phyloP scores from a whole-genome alignment of 1,139 yeast species.

The Yamadazyma siamensis region DNA sequence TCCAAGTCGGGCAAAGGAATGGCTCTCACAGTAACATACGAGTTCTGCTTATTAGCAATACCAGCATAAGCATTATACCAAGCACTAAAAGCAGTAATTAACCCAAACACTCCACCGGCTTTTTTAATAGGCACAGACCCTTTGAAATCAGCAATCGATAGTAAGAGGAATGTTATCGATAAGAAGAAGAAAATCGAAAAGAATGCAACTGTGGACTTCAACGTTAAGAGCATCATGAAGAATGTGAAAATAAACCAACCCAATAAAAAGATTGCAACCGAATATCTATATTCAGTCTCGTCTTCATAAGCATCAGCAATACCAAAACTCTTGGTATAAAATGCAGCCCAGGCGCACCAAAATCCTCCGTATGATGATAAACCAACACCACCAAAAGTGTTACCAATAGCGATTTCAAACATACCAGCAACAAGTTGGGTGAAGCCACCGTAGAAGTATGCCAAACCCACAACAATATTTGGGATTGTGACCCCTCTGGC shows the following conservation, averaged over 20 bases:
- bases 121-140: conserved; percentile 32
- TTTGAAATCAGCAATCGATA: conserved; percentile 55
- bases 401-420: conserved; percentile 74
- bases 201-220: conserved; percentile 79
- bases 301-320: conserved; percentile 56
- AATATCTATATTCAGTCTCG: conserved; percentile 32
- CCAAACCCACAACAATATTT: conserved; percentile 55
- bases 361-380: conserved; percentile 82
- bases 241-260: conserved; percentile 83
- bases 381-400: conserved; percentile 90
- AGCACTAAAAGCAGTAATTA: conserved; percentile 75
- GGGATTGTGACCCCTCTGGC: conserved; percentile 35
- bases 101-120: conserved; percentile 81
- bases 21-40: conserved; percentile 59
- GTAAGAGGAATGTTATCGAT: conserved; percentile 62
- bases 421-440: conserved; percentile 73
- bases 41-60: conserved; percentile 68
- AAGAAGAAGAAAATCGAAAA: conserved; percentile 64
- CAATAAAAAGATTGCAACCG: conserved; percentile 69
- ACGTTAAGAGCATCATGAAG: conserved; percentile 61
- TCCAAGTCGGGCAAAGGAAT: conserved; percentile 28
- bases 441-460: conserved; percentile 83
- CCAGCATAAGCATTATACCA: conserved; percentile 96
- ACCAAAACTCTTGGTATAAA: conserved; percentile 71
- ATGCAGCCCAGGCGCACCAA: conserved; percentile 82